phyloP scores from a whole-genome alignment of 1,284 basidiomycete genomes.

The Singerocomus inundabilis region DNA sequence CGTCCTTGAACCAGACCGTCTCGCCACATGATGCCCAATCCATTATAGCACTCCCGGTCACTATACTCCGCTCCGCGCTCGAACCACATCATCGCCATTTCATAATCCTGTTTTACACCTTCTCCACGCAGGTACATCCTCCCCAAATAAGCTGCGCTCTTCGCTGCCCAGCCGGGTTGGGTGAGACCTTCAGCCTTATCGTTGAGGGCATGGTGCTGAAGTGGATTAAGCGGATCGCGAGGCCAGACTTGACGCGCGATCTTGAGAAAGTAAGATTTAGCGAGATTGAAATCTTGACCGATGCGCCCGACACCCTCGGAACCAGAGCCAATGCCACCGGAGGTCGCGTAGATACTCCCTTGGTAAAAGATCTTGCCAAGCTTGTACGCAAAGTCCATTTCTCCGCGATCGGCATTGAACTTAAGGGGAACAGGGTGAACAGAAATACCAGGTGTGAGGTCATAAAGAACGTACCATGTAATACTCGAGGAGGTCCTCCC shows the following conservation, averaged over 20 bases:
- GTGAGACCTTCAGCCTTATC: constrained; percentile 55
- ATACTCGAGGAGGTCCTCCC: constrained; percentile 90
- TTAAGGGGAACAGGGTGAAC: constrained; percentile 32
- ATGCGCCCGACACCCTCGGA: constrained; percentile 86
- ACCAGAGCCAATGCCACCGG: constrained; percentile 76
- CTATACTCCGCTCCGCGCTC: constrained; percentile 75
- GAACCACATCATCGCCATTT: constrained; percentile 90
- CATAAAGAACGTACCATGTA: constrained; percentile 59
- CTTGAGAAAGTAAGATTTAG: constrained; percentile 77
- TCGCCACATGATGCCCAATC: constrained; percentile 87
- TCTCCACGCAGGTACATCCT: constrained; percentile 95
- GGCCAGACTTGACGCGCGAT: constrained; percentile 87
- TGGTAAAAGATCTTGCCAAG: constrained; percentile 94
- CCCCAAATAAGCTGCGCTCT: constrained; percentile 84
- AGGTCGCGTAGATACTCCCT: constrained; percentile 76
- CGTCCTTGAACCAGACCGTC: constrained; percentile 76
- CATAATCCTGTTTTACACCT: constrained; percentile 78
- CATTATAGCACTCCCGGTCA: constrained; percentile 87
- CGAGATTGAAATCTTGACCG: constrained; percentile 70
- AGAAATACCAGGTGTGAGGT: not conserved
- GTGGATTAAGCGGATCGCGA: constrained; percentile 59
- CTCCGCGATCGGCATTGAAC: constrained; percentile 92
- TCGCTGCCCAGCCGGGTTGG: constrained; percentile 65
- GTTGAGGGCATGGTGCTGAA: constrained; percentile 40
- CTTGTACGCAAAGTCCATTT: constrained; percentile 81